Percentiles rank a stretch among this genome's conserved stretches.
Evolutionary conservation across 441 rosid species (phyloP).

Genomic region (Erodium trifolium): DNA sequence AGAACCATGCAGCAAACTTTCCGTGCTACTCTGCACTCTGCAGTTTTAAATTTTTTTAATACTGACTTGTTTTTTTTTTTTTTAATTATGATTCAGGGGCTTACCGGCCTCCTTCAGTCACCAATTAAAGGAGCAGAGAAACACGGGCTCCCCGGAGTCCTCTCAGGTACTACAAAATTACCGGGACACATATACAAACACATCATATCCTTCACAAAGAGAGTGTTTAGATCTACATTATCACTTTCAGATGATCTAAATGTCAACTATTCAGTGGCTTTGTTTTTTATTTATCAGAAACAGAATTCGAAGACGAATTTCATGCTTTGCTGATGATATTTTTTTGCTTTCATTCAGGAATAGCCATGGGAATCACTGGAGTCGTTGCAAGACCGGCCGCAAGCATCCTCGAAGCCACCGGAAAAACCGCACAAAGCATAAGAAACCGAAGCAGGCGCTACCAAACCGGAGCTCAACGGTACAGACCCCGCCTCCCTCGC

Average conservation of each 20-base stretch:
- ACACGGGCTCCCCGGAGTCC: conserved; percentile 91
- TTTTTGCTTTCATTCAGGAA: conserved; percentile 37
- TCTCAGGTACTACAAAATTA: conserved; percentile 49
- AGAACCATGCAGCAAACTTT: too few relatives aligned
- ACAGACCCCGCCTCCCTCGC: conserved; percentile 73
- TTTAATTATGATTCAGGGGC: conserved; percentile 48
- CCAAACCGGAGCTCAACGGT: conserved; percentile 49
- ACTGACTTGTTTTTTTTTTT: background rate
- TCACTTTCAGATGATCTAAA: too few relatives aligned
- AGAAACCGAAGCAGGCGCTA: conserved; percentile 73
- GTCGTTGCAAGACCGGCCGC: conserved; percentile 96
- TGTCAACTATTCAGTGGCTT: too few relatives aligned
- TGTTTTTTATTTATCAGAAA: too few relatives aligned
- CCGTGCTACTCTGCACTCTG: too few relatives aligned
- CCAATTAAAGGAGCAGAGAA: conserved; percentile 90
- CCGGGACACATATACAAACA: background rate
- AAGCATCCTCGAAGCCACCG: conserved; percentile 95
- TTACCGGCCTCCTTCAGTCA: conserved; percentile 88
- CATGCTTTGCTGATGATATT: background rate
- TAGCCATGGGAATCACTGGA: conserved; percentile 85
- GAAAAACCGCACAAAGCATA: conserved; percentile 91
- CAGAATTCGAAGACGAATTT: too few relatives aligned
- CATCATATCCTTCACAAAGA: too few relatives aligned
- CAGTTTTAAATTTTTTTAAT: background rate
- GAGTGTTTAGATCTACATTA: too few relatives aligned